phyloP scores from a whole-genome alignment of 2,329 filamentous ascomycete species.

The Huntiella decipiens region DNA sequence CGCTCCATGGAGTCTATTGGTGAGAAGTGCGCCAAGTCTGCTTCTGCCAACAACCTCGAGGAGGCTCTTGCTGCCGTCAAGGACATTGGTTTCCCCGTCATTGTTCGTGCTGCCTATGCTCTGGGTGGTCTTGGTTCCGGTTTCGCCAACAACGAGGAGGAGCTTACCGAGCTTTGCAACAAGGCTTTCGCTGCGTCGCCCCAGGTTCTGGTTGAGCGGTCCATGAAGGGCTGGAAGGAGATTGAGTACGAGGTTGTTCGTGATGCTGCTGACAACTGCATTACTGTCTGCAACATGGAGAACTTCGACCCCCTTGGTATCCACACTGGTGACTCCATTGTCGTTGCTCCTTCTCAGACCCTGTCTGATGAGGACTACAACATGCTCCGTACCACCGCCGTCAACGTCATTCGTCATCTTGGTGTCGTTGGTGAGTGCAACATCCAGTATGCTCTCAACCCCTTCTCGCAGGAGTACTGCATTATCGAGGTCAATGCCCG shows the following conservation, averaged over 20 bases:
- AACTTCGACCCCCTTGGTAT: conserved; percentile 98
- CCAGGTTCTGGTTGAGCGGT: conserved; percentile 88
- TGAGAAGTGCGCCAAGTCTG: conserved; percentile 95
- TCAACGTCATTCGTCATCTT: conserved; percentile 91
- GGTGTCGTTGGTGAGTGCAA: conserved; percentile 98
- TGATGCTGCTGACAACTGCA: conserved; percentile 91
- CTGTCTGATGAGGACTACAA: conserved; percentile 97
- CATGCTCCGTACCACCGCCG: conserved; percentile 91
- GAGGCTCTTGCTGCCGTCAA: conserved; percentile 81
- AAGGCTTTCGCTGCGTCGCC: conserved; percentile 91
- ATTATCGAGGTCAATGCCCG: conserved; percentile 98
- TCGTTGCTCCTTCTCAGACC: conserved; percentile 92
- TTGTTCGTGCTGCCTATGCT: conserved; percentile 89
- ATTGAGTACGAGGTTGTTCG: conserved; percentile 98
- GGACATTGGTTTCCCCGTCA: conserved; percentile 87
- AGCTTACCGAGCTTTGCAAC: conserved; percentile 74
- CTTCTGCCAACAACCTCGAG: conserved; percentile 71
- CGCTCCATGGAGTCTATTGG: conserved; percentile 96
- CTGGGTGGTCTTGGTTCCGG: conserved; percentile 88
- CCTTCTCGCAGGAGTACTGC: conserved; percentile 88
- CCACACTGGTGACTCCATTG: conserved; percentile 94
- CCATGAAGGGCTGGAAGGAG: conserved; percentile 99
- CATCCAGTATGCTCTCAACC: conserved; percentile 94
- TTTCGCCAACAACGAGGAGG: conserved; percentile 72
- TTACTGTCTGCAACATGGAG: conserved; percentile 99